Evolutionary conservation across 495 filamentous ascomycete species (phyloP).

Genomic region (Schizothecium vesticola): DNA sequence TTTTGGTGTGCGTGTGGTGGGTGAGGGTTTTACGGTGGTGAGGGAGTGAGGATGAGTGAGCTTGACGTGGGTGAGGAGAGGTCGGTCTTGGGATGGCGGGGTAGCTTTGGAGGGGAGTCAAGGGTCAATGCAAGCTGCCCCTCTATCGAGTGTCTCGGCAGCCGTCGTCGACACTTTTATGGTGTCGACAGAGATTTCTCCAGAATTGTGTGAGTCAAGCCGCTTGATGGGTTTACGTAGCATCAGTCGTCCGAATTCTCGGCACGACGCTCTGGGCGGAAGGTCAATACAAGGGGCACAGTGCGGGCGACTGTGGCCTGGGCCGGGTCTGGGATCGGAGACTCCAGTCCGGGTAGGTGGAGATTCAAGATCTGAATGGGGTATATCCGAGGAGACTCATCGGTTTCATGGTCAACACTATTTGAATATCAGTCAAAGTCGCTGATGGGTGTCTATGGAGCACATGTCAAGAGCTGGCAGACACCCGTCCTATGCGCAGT

Average conservation of each 20-base stretch:
- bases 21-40: neutral
- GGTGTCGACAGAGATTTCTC: neutral
- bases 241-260: neutral
- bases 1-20: constrained; percentile 1
- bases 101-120: neutral
- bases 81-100: neutral
- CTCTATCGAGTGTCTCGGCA: neutral
- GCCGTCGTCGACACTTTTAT: neutral
- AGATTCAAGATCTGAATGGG: neutral
- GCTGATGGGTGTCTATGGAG: neutral
- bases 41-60: constrained; percentile 2
- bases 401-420: neutral
- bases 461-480: neutral
- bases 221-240: neutral
- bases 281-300: neutral
- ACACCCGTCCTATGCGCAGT: neutral
- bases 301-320: neutral
- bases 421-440: neutral
- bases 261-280: neutral
- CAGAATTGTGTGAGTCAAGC: neutral
- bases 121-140: neutral
- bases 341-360: neutral
- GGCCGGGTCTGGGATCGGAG: neutral
- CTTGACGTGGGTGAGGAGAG: constrained; percentile 5
- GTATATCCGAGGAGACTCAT: neutral